Evolutionary conservation across 176 grass and related monocot genomes (phyloP), one percentile per base, ranked within the genome.

Genomic region (Tillandsia fasciculata): DNA sequence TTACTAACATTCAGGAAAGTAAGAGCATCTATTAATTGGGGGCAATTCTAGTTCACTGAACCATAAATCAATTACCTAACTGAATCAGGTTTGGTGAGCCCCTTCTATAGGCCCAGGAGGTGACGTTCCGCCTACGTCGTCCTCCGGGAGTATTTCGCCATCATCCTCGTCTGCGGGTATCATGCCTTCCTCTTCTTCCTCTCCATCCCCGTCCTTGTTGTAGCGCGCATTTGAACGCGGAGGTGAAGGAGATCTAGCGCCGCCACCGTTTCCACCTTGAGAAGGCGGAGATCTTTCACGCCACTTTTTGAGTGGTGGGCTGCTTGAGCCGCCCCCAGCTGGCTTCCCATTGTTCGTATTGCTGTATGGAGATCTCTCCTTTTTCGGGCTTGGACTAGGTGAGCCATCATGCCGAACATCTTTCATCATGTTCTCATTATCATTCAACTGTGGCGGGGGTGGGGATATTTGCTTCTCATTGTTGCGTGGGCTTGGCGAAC

Each of bases 131-230:
- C 33, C 33, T 7, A 3, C 33, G 33, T 42, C 69, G 50, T 77
- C 76, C 65, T 78, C 74, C 29, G 69, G 50, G 53, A 70, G 72
- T 75, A 83, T 69, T 53, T 80, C 76, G 56, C 81, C 83, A 56
- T 87, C 87, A 63, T 87, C 87, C 63, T 96, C 87, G 12, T 90
- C 81, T 63, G 48, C 71, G 28, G 51, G 72, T 42, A 87, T 85
- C 71, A 90, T 72, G 13, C 79, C 88, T 82, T 90, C 87, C 79
- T 89, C 87, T 50, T 87, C 83, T 64, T 89, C 89, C n/a, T 76
- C 84, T 24, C 81, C 64, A 2, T 63, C 84, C 47, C 81, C 57
- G 5, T 63, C 51, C 78, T 51, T 89, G 13, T 64, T 27, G 0
- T 12, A 27, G 11, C 13, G 77, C 53, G 28, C 33, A 42, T 42